Base-by-base conservation (phyloP, 768 basidiomycete genomes). In the Termitomyces sp. region DNA sequence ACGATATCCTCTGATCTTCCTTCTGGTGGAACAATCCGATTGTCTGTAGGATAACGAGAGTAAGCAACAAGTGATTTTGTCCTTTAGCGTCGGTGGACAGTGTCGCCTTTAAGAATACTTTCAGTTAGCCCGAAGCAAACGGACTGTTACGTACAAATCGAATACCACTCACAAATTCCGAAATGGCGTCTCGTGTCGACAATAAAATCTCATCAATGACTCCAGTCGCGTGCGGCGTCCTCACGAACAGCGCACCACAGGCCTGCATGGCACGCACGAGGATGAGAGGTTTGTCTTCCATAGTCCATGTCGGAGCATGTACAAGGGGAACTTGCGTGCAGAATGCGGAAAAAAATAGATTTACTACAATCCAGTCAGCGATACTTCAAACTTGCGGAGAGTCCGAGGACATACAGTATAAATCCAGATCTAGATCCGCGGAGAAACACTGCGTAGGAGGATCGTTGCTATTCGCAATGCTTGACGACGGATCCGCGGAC, bases 201-300 rank as follows among this genome's bases (percentile, higher is more conserved):
- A 28, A 28, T 1, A 80, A 67, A 22, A 71, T 75, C 45, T 69
- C 72, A 41, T 70, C 73, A 60, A 82, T 80, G 67, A 81, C 85
- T 41, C 68, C 68, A 53, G 68, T 60, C 2, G 82, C 80, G 32
- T 66, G 70, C n/a, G 69, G 68, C 11, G 75, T 81, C 64, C 74
- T 79, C 46, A 76, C 77, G 64, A 79, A 83, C 50, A 82, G 70
- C 24, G 79, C 87, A 55, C 81, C 87, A 66, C 78, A 84, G 21
- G 78, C 82, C 65, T 79, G 78, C 82, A 82, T 83, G 22, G 77
- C 75, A 19, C 71, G 76, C 44, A 83, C 64, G 40, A 82, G 78
- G 58, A 81, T 71, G 5, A 70, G 73, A 34, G 77, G 80, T 56
- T 80, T 81, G 34, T 66, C 71, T 26, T 74, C 77, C 62, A 70